Base-by-base conservation (phyloP, 2,329 filamentous ascomycete genomes). In the Aplosporella prunicola region DNA sequence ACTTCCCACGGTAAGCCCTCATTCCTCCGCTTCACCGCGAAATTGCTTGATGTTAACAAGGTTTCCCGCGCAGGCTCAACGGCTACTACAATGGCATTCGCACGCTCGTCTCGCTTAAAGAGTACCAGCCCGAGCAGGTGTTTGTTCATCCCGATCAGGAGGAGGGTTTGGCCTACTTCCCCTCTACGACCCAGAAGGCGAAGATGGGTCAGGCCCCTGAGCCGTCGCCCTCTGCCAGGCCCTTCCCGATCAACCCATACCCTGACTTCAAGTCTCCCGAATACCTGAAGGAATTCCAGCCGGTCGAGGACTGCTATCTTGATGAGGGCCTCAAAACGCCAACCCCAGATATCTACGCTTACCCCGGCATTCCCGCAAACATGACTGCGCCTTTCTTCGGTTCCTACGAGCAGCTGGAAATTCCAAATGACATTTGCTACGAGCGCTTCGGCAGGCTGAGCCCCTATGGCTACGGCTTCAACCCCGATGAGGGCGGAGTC, bases 261-360 rank as follows among this genome's bases (percentile, higher is more conserved):
- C 56, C 60, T 10, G 59, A 64, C 39, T 67, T 56, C 46, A 46
- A 51, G 13, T 62, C 62, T 5, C 47, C 50, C 40, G 56, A 60
- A 35, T 69, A 67, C 50, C 62, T 64, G 29, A 59, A 61, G 42
- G 60, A 67, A 26, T 65, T 75, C 46, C 62, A 71, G 36, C 60
- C 65, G 13, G 71, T 79, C 10, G 63, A 73, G 28, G 28, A 32
- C 17, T 85, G 80, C 59, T 82, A 71, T 47, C 62, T 84, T 20
- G 78, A 84, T 48, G 61, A 74, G 28, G 39, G 39, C n/a, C 20
- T 35, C 22, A 74, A 63, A 20, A 55, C 78, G 3, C 49, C 60
- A 1, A 68, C 69, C 0, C 80, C 80, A 1, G 72, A 79, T 44
- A 58, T 82, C 17, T 82, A 75, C 51, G 79, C 76, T 1, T 85